Percentiles rank a stretch among this genome's conserved stretches.
These are phyloP conservation scores for Metschnikowia reukaufii DNA, from an alignment of 805 yeast genomes.

Conservation along the genomic window DNA sequence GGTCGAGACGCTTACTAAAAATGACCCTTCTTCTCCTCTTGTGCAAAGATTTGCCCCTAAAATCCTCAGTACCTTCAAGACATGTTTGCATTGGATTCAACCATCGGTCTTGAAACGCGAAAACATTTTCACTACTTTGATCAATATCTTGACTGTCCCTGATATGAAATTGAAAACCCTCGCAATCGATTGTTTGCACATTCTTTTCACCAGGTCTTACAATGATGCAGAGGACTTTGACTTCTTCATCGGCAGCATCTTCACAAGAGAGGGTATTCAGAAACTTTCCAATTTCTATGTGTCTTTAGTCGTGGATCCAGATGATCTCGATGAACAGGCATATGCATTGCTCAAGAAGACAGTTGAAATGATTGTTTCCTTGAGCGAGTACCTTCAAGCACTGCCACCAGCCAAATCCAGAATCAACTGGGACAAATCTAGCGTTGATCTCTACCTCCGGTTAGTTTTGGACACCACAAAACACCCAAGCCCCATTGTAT, in stretches of 20 bases:
- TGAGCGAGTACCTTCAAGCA: conserved; percentile 73
- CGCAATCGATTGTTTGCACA: conserved; percentile 89
- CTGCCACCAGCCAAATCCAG: conserved; percentile 35
- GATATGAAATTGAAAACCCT: conserved; percentile 72
- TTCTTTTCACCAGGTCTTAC: conserved; percentile 78
- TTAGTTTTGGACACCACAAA: conserved; percentile 78
- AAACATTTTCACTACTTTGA: conserved; percentile 62
- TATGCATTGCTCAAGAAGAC: conserved; percentile 85
- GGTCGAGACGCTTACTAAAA: conserved; percentile 32
- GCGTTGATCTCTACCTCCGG: conserved; percentile 64
- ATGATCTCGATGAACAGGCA: conserved; percentile 72
- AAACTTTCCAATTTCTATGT: conserved; percentile 65
- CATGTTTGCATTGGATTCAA: conserved; percentile 88
- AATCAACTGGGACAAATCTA: conserved; percentile 55
- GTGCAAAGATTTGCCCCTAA: conserved; percentile 56
- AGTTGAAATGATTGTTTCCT: conserved; percentile 88
- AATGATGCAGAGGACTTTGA: conserved; percentile 66
- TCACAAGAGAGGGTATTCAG: conserved; percentile 68
- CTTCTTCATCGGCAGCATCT: conserved; percentile 75
- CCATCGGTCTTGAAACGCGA: conserved; percentile 70
- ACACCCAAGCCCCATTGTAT: conserved; percentile 83
- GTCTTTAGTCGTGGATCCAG: conserved; percentile 59
- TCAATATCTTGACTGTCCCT: conserved; percentile 55
- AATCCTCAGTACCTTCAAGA: conserved; percentile 77
- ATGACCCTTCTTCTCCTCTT: conserved; percentile 26